A percentile compares a stretch with the other conserved stretches of the same genome.
These are phyloP conservation scores for Parafenestella ontariensis DNA, from an alignment of 2,329 filamentous ascomycete species.

Conservation along the genomic window DNA sequence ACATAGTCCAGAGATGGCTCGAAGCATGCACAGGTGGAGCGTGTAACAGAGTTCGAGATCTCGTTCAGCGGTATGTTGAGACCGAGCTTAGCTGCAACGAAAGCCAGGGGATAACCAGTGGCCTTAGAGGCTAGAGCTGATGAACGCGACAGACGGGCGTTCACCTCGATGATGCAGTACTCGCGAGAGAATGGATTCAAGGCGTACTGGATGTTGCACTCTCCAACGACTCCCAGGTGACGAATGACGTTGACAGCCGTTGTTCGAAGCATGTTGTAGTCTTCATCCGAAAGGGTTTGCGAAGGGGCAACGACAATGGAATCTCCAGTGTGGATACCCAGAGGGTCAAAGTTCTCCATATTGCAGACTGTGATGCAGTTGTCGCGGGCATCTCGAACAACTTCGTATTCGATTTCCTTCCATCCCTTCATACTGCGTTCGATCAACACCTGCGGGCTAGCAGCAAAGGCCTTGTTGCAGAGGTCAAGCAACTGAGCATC, in stretches of 20 bases:
- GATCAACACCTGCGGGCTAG: conserved; percentile 93
- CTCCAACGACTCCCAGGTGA: conserved; percentile 94
- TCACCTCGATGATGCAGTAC: conserved; percentile 99
- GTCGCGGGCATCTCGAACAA: conserved; percentile 92
- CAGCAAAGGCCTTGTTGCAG: conserved; percentile 93
- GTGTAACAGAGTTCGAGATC: conserved; percentile 94
- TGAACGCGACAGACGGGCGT: conserved; percentile 92
- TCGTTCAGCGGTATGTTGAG: conserved; percentile 94
- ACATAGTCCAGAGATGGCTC: conserved; percentile 98
- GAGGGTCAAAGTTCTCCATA: conserved; percentile 99
- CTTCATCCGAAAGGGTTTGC: conserved; percentile 94
- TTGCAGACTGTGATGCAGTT: conserved; percentile 99
- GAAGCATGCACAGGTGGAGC: conserved; percentile 95
- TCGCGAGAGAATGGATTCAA: conserved; percentile 94
- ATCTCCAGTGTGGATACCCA: conserved; percentile 97
- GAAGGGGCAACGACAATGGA: conserved; percentile 98
- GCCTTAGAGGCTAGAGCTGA: conserved; percentile 96
- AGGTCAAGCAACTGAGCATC: conserved; percentile 82
- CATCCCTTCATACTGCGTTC: conserved; percentile 99
- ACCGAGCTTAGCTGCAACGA: conserved; percentile 95
- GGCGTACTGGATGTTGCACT: conserved; percentile 99
- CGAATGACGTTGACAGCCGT: conserved; percentile 97
- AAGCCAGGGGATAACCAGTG: conserved; percentile 93
- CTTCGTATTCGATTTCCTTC: conserved; percentile 99
- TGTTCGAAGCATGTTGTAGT: conserved; percentile 98